phyloP scores from a whole-genome alignment of 2,329 filamentous ascomycete genomes.

The Sarocladium kiliense region DNA sequence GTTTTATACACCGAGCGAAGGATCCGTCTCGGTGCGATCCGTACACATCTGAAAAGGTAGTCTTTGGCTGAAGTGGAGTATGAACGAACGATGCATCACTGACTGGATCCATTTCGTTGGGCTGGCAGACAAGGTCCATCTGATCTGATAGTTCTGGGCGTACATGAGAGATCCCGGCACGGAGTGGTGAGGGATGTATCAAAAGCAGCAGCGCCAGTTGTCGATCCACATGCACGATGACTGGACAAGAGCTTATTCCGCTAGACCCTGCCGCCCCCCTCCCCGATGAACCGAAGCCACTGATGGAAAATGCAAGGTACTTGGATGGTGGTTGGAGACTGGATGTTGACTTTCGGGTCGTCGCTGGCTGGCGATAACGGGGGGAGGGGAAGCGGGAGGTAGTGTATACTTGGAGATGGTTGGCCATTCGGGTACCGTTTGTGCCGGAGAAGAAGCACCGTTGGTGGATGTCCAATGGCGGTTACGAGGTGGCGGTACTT shows the following conservation, averaged over 20 bases:
- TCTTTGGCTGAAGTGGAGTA: background rate
- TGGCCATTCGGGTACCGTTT: background rate
- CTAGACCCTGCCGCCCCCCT: background rate
- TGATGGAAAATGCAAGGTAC: background rate
- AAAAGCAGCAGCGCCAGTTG: background rate
- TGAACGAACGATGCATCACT: background rate
- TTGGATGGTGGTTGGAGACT: background rate
- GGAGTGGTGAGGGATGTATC: background rate
- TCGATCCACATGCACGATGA: background rate
- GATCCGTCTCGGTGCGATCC: background rate
- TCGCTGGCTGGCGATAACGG: background rate
- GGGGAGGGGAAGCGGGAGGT: background rate
- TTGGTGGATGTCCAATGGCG: no score
- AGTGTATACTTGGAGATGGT: background rate
- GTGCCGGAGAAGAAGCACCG: background rate
- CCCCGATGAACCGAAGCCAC: slow-evolving; percentile 1
- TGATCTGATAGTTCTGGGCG: background rate
- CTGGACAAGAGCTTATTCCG: background rate
- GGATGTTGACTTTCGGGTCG: background rate
- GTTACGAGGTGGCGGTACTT: no score
- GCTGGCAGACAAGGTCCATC: no score
- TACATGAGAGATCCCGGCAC: background rate
- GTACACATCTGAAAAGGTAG: background rate
- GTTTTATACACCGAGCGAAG: background rate
- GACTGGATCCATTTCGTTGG: background rate